Percentiles rank a stretch among this genome's conserved stretches.
Conservation (phyloP, 2,329 filamentous ascomycete species). For the Berkeleyomyces basicola region DNA sequence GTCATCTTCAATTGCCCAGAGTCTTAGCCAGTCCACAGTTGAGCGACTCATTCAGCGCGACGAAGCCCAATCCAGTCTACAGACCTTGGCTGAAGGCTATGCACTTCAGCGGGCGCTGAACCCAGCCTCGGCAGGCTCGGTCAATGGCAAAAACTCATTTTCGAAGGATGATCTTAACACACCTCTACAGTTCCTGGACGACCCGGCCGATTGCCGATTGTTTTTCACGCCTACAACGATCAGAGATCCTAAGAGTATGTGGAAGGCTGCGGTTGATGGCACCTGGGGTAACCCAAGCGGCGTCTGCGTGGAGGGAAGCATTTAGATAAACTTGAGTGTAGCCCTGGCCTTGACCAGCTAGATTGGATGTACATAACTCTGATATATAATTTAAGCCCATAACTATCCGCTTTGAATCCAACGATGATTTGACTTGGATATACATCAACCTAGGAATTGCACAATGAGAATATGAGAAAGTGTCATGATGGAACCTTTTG, state of each 20-base stretch:
- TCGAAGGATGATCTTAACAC: slow-evolving; percentile 14
- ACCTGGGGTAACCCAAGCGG: slow-evolving; percentile 21
- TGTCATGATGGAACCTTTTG: too few relatives aligned
- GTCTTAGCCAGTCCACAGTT: neutral
- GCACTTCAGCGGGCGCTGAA: slow-evolving; percentile 18
- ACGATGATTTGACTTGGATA: neutral
- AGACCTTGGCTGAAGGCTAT: slow-evolving; percentile 21
- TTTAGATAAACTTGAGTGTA: neutral
- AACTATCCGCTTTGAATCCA: neutral
- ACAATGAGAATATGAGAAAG: too few relatives aligned
- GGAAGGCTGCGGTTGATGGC: slow-evolving; percentile 29
- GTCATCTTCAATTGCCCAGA: neutral
- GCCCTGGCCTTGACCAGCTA: neutral
- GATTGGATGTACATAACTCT: neutral
- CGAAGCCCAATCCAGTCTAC: slow-evolving; percentile 17
- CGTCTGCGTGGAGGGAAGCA: neutral
- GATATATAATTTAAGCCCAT: neutral
- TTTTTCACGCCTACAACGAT: slow-evolving; percentile 41
- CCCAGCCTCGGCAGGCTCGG: slow-evolving; percentile 16
- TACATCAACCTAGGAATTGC: too few relatives aligned
- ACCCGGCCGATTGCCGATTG: slow-evolving; percentile 43
- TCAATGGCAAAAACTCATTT: slow-evolving; percentile 17
- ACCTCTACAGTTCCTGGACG: slow-evolving; percentile 43
- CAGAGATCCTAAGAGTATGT: slow-evolving; percentile 33
- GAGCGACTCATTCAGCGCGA: neutral